Conservation (phyloP, 352 stramenopile species). For the Pythium volutum region DNA sequence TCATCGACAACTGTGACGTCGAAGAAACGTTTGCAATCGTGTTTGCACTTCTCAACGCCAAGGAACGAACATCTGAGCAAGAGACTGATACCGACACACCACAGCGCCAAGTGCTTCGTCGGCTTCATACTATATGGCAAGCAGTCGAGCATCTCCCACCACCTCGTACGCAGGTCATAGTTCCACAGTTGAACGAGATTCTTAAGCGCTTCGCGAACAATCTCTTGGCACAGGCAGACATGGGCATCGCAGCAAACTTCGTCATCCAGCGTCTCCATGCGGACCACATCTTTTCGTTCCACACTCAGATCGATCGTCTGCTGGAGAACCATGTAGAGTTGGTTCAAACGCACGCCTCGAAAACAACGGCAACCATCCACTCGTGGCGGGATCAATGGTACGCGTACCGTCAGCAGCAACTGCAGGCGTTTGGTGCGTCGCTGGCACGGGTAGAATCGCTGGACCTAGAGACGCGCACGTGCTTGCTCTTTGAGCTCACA, state of each 20-base stretch:
- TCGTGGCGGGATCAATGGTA: conserved; percentile 7
- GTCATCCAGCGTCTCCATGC: neutral
- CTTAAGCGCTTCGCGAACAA: no score
- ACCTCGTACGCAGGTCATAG: no score
- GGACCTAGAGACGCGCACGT: neutral
- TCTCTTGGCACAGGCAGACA: no score
- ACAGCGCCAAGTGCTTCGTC: neutral
- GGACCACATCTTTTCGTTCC: neutral
- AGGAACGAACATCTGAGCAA: no score
- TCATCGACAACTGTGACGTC: no score
- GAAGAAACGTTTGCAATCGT: neutral
- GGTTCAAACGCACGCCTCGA: no score
- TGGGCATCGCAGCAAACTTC: neutral
- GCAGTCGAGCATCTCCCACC: neutral
- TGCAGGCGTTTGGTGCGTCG: neutral
- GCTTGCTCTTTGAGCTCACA: conserved; percentile 17
- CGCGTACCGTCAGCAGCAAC: neutral
- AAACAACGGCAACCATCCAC: neutral
- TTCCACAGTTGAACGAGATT: no score
- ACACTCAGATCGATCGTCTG: conserved; percentile 9
- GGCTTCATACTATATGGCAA: neutral
- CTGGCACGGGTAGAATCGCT: neutral
- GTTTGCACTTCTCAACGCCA: neutral
- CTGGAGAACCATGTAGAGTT: no score
- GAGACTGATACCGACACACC: no score